Conservation (phyloP, 768 basidiomycete species). For the Lactarius evosmus region DNA sequence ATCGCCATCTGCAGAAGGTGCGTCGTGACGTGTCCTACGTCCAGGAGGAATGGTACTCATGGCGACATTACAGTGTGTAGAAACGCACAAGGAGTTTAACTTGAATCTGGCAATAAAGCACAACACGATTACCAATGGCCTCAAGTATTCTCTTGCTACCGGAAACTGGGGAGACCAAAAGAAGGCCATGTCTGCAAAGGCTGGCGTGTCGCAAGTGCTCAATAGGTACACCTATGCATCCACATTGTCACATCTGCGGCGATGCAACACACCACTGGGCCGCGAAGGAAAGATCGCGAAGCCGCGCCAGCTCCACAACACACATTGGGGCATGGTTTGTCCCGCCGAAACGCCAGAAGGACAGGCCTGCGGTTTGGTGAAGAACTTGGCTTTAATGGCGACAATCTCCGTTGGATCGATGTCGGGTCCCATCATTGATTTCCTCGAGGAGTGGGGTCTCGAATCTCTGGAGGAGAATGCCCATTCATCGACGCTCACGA, state of each 20-base stretch:
- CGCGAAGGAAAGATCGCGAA: slow-evolving; percentile 99
- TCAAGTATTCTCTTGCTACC: slow-evolving; percentile 96
- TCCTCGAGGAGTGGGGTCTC: slow-evolving; percentile 97
- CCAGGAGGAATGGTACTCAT: slow-evolving; percentile 11
- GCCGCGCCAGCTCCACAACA: slow-evolving; percentile 97
- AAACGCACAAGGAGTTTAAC: slow-evolving; percentile 93
- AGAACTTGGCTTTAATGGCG: slow-evolving; percentile 96
- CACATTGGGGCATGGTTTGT: slow-evolving; percentile 99
- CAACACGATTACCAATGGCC: slow-evolving; percentile 95
- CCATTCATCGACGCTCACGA: slow-evolving; percentile 75
- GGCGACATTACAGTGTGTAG: slow-evolving; percentile 70
- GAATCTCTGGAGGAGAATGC: slow-evolving; percentile 94
- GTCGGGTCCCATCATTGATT: slow-evolving; percentile 95
- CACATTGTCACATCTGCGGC: slow-evolving; percentile 94
- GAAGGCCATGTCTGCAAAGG: slow-evolving; percentile 96
- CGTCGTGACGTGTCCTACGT: slow-evolving; percentile 16
- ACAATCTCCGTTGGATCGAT: slow-evolving; percentile 97
- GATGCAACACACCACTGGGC: slow-evolving; percentile 96
- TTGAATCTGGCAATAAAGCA: slow-evolving; percentile 90
- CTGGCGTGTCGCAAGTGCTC: slow-evolving; percentile 97
- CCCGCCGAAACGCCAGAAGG: slow-evolving; percentile 99
- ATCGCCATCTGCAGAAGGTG: slow-evolving; percentile 96
- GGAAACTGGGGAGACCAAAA: slow-evolving; percentile 99
- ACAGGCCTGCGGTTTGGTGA: slow-evolving; percentile 98
- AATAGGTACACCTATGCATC: slow-evolving; percentile 99